Evolutionary conservation across 176 grass and related monocot genomes (phyloP).

Genomic region (Areca catechu): DNA sequence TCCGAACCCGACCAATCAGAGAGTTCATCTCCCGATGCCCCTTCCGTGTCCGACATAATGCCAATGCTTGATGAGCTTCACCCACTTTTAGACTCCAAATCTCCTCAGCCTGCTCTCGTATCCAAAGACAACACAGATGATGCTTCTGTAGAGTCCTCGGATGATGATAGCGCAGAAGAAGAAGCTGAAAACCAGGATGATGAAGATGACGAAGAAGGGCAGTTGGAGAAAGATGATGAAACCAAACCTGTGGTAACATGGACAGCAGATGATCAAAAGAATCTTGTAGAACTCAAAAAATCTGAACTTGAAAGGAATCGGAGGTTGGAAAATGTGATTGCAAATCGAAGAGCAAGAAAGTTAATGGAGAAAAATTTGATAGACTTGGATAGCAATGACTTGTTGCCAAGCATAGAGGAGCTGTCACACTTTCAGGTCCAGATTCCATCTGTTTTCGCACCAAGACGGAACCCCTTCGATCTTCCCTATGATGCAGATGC

Average conservation of each 20-base stretch:
- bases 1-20: conserved; percentile 29
- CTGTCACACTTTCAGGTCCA: conserved; percentile 32
- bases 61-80: conserved; percentile 61
- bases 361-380: conserved; percentile 26
- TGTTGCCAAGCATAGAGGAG: conserved; percentile 23
- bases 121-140: conserved; percentile 17
- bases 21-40: conserved; percentile 35
- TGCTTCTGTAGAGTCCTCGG: conserved; percentile 2
- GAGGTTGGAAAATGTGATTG: conserved; percentile 25
- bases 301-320: conserved; percentile 21
- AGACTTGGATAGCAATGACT: conserved; percentile 35
- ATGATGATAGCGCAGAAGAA: conserved; percentile 25
- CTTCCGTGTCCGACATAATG: conserved; percentile 59
- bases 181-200: conserved; percentile 8
- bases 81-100: conserved; percentile 16
- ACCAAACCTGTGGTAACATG: neutral
- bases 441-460: conserved; percentile 24
- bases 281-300: conserved; percentile 20
- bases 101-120: conserved; percentile 12
- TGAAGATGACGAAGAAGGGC: neutral
- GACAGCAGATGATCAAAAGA: conserved; percentile 10
- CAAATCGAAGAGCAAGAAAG: conserved; percentile 5
- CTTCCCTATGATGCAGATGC: conserved; percentile 48
- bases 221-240: conserved; percentile 17
- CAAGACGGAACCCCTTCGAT: conserved; percentile 39